Evolutionary conservation across 1,139 yeast species (phyloP).

Genomic region (Blastobotrys serpentis): DNA sequence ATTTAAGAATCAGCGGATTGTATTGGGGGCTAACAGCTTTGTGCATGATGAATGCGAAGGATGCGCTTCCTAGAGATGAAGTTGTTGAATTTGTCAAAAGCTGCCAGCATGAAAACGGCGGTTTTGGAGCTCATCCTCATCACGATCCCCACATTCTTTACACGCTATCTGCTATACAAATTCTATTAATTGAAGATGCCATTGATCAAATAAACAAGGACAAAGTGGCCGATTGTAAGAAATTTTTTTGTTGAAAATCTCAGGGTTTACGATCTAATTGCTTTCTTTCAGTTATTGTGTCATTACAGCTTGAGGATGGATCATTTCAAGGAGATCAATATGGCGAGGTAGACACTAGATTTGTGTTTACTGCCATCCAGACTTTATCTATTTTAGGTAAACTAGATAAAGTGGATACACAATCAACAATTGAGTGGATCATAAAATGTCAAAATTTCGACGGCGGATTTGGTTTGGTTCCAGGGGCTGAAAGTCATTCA

Average conservation of each 20-base stretch:
- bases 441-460: constrained; percentile 80
- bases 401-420: constrained; percentile 58
- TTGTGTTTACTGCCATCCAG: constrained; percentile 78
- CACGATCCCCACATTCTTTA: constrained; percentile 91
- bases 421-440: constrained; percentile 66
- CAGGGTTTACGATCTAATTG: background rate
- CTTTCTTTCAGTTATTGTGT: constrained; percentile 41
- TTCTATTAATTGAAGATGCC: constrained; percentile 64
- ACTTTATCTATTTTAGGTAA: constrained; percentile 67
- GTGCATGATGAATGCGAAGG: constrained; percentile 54
- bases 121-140: constrained; percentile 84
- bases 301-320: constrained; percentile 74
- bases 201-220: constrained; percentile 45
- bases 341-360: constrained; percentile 92
- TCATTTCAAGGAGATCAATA: constrained; percentile 85
- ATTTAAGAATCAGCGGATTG: constrained; percentile 79
- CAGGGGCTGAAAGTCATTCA: constrained; percentile 94
- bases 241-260: background rate
- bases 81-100: constrained; percentile 64
- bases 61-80: constrained; percentile 58
- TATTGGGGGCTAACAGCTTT: constrained; percentile 94
- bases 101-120: constrained; percentile 66
- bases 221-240: constrained; percentile 43
- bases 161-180: constrained; percentile 84
- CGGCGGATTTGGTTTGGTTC: constrained; percentile 92